Evolutionary conservation across 805 yeast species (phyloP).

Genomic region (Teunomyces cretensis): DNA sequence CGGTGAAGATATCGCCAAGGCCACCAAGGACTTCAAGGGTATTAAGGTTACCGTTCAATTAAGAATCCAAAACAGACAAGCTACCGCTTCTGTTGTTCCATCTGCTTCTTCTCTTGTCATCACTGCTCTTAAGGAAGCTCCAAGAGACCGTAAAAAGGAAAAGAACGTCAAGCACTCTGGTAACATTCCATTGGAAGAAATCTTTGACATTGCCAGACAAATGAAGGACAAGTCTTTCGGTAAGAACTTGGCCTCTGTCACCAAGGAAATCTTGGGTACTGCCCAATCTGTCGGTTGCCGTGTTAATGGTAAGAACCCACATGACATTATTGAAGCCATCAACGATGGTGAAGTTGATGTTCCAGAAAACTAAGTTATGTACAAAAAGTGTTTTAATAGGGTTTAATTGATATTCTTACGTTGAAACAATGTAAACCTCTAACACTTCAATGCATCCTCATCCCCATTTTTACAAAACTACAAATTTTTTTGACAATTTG

Average conservation of each 20-base stretch:
- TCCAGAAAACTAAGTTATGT: slow-evolving; percentile 68
- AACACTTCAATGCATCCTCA: neutral
- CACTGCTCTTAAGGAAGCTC: slow-evolving; percentile 99
- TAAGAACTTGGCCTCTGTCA: slow-evolving; percentile 93
- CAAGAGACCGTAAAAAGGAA: slow-evolving; percentile 99
- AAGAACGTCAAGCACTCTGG: slow-evolving; percentile 99
- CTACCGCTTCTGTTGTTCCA: slow-evolving; percentile 97
- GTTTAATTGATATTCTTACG: slow-evolving; percentile 18
- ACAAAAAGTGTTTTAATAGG: slow-evolving; percentile 39
- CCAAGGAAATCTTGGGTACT: slow-evolving; percentile 99
- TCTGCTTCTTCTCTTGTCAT: slow-evolving; percentile 98
- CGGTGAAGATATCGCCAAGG: slow-evolving; percentile 99
- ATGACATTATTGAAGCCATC: slow-evolving; percentile 97
- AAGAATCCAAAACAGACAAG: slow-evolving; percentile 99
- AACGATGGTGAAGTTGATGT: slow-evolving; percentile 97
- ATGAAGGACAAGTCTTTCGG: slow-evolving; percentile 98
- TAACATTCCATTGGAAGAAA: slow-evolving; percentile 96
- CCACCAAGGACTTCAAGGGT: slow-evolving; percentile 98
- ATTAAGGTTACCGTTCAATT: slow-evolving; percentile 98
- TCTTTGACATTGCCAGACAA: slow-evolving; percentile 94
- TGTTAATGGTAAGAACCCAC: slow-evolving; percentile 99
- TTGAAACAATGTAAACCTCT: slow-evolving; percentile 1
- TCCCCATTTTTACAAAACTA: neutral
- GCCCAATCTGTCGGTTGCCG: slow-evolving; percentile 99
- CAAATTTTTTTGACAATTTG: slow-evolving; percentile 1